These are phyloP conservation scores for Goffeauzyma gilvescens DNA, from an alignment of 768 basidiomycete genomes.

Conservation along the genomic window DNA sequence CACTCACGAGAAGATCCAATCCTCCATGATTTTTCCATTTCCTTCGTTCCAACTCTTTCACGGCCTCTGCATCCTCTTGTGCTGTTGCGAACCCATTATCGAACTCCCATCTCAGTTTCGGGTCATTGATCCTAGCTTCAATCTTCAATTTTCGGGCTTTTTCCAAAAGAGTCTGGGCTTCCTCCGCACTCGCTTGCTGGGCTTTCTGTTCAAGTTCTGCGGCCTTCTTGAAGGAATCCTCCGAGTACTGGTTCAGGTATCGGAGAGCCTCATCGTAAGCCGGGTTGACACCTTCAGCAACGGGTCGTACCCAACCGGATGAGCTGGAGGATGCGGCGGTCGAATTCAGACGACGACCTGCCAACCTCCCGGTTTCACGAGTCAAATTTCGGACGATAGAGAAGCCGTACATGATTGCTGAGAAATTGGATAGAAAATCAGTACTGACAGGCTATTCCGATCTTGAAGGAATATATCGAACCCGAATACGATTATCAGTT, in stretches of 20 bases:
- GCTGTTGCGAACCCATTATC: constrained; percentile 59
- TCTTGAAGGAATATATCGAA: too few species aligned
- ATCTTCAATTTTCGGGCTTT: constrained; percentile 46
- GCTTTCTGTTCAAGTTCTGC: constrained; percentile 31
- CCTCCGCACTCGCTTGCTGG: constrained; percentile 22
- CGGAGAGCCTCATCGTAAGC: constrained; percentile 67
- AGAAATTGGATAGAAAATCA: too few species aligned
- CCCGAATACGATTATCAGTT: too few species aligned
- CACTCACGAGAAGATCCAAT: constrained; percentile 63
- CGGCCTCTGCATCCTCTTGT: constrained; percentile 11
- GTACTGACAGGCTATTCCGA: too few species aligned
- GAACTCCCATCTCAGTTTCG: constrained; percentile 58
- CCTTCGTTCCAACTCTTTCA: constrained; percentile 58
- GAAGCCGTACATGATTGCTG: too few species aligned
- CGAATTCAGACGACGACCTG: constrained; percentile 7
- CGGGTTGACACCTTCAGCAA: constrained; percentile 19
- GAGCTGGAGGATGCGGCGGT: constrained; percentile 9
- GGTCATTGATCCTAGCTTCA: constrained; percentile 68
- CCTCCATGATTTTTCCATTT: constrained; percentile 68
- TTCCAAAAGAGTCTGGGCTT: constrained; percentile 36
- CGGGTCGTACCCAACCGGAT: constrained; percentile 17
- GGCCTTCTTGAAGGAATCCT: constrained; percentile 37
- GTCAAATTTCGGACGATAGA: too few species aligned
- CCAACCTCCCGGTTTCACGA: too few species aligned
- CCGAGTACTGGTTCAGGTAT: constrained; percentile 47